Base-by-base conservation (phyloP, 2,329 filamentous ascomycete genomes). In the Dothiorella sarmentorum region DNA sequence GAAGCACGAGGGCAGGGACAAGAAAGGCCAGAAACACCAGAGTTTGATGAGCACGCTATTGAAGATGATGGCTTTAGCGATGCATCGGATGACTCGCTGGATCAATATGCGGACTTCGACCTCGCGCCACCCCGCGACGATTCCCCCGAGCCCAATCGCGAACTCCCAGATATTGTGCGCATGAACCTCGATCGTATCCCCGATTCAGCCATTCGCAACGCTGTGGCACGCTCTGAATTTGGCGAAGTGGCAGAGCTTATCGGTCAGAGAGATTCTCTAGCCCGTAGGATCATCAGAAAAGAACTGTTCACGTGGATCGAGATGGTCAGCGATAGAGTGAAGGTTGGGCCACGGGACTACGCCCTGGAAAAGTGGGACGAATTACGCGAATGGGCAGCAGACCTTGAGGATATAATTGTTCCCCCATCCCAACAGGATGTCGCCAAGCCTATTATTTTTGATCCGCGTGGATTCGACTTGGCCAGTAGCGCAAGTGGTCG, bases 1-100 rank as follows among this genome's bases (percentile, higher is more conserved):
- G 49, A 56, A 11, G 59, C 60, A 13, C 65, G 66, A 2, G 61
- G 60, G 18, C 45, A 56, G 9, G 59, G 60, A 13, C 65, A 67
- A 2, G 64, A 61, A 11, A 62, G 63, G 5, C 35, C 35, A 35
- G 43, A 47, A 15, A 38, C 35, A 26, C 53, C 22, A 17, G 62
- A 11, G 61, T 61, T 7, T 59, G 61, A 51, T 22, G 56, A 58
- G 17, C 49, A 24, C 17, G 22, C 49, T 20, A 35, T 10, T 15
- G 49, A 53, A 18, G 49, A 53, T 10, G 49, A 44, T 27, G 38
- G 53, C 11, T 47, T 47, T 31, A 56, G 53, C 17, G 37, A 56
- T n/a, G 15, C 26, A 7, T 53, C 49, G 22, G 49, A 53, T 17
- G 49, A 53, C 3, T 53, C 49, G 3, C 13, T 53, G n/a, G 35